Evolutionary conservation across 805 yeast species (phyloP).

Genomic region (Kluyveromyces lactis): DNA sequence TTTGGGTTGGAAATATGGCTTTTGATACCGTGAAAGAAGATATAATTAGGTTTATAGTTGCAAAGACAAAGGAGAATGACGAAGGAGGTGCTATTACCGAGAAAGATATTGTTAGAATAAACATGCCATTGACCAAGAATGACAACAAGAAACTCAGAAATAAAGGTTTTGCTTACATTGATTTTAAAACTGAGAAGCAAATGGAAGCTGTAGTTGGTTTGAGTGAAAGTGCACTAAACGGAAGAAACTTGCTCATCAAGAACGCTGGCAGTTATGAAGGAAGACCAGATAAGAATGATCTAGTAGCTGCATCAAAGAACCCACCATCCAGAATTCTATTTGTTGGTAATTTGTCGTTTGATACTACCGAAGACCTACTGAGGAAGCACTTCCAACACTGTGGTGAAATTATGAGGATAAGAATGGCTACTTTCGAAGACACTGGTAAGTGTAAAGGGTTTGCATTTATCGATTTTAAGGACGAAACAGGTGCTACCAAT

Average conservation of each 20-base stretch:
- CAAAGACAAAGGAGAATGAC: slow-evolving; percentile 42
- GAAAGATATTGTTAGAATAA: slow-evolving; percentile 61
- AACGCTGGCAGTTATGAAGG: slow-evolving; percentile 77
- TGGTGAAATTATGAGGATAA: slow-evolving; percentile 73
- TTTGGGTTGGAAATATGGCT: slow-evolving; percentile 91
- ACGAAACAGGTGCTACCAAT: slow-evolving; percentile 70
- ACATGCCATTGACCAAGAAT: slow-evolving; percentile 62
- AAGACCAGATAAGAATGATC: slow-evolving; percentile 57
- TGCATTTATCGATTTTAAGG: slow-evolving; percentile 81
- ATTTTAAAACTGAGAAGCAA: slow-evolving; percentile 54
- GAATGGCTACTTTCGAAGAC: slow-evolving; percentile 99
- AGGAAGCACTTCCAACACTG: slow-evolving; percentile 83
- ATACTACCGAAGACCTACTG: slow-evolving; percentile 72
- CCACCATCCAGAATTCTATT: slow-evolving; percentile 86
- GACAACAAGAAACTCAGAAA: slow-evolving; percentile 48
- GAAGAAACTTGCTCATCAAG: slow-evolving; percentile 81
- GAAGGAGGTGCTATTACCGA: slow-evolving; percentile 38
- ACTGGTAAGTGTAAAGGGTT: slow-evolving; percentile 95
- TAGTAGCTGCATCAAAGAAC: slow-evolving; percentile 49
- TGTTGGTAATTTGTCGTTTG: slow-evolving; percentile 90
- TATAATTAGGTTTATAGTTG: slow-evolving; percentile 50
- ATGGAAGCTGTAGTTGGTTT: slow-evolving; percentile 55
- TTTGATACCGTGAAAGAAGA: slow-evolving; percentile 79
- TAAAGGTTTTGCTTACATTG: slow-evolving; percentile 87
- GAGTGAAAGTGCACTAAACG: slow-evolving; percentile 67